Percentiles rank a stretch among this genome's conserved stretches.
Conservation (phyloP, 257 asterid genomes). For the Gentiana straminea region DNA sequence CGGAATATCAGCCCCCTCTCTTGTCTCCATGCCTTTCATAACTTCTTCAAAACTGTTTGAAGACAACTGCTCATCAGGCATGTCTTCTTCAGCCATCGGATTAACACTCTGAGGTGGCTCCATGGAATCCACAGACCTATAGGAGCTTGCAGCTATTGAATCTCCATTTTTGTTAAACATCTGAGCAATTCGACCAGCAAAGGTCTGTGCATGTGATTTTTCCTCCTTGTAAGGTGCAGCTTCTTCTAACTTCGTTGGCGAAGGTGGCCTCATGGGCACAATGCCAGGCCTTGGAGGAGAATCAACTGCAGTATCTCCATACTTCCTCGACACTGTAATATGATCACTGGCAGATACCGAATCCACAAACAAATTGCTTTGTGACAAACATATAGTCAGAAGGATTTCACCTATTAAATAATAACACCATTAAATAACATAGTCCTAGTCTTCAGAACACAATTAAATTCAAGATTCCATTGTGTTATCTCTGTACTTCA, state of each 20-base stretch:
- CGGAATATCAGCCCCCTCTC: slow-evolving; percentile 60
- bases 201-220: slow-evolving; percentile 37
- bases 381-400: slow-evolving; percentile 66
- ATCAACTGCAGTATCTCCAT: slow-evolving; percentile 27
- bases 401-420: slow-evolving; percentile 69
- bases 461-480: neutral
- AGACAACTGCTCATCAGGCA: slow-evolving; percentile 39
- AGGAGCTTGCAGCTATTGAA: slow-evolving; percentile 28
- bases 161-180: slow-evolving; percentile 70
- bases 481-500: slow-evolving; percentile 30
- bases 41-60: slow-evolving; percentile 55
- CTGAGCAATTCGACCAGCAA: slow-evolving; percentile 78
- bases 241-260: slow-evolving; percentile 61
- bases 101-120: slow-evolving; percentile 40
- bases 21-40: slow-evolving; percentile 49
- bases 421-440: slow-evolving; percentile 7
- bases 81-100: slow-evolving; percentile 24
- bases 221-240: slow-evolving; percentile 46
- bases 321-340: slow-evolving; percentile 29
- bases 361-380: slow-evolving; percentile 42
- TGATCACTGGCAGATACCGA: slow-evolving; percentile 34
- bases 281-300: slow-evolving; percentile 32
- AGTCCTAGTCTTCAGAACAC: slow-evolving; percentile 2
- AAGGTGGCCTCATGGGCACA: slow-evolving; percentile 31
- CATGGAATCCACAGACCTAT: slow-evolving; percentile 35